phyloP scores from a whole-genome alignment of 139 green algal genomes.

The Nannochloris sp. region DNA sequence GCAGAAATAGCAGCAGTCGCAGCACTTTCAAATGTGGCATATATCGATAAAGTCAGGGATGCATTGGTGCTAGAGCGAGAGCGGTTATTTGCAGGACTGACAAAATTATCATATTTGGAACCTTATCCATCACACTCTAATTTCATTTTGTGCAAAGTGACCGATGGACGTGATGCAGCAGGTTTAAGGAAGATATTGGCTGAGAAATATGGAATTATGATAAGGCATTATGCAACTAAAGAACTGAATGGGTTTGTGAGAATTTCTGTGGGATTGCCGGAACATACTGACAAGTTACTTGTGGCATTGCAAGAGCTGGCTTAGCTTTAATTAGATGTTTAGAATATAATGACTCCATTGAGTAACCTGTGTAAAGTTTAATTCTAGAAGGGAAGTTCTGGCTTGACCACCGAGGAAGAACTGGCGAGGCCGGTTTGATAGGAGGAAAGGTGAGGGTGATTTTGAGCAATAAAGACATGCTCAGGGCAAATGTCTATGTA shows the following conservation, averaged over 20 bases:
- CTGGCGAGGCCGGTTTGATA: no score
- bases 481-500: no score
- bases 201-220: constrained; percentile 65
- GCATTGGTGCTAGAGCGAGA: constrained; percentile 78
- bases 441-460: no score
- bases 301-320: constrained; percentile 37
- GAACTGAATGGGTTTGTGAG: constrained; percentile 86
- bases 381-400: no score
- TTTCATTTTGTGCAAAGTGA: constrained; percentile 88
- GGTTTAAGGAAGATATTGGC: constrained; percentile 74
- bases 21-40: constrained; percentile 64
- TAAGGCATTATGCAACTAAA: constrained; percentile 90
- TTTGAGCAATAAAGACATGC: no score
- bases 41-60: constrained; percentile 69
- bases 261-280: constrained; percentile 87
- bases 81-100: constrained; percentile 55
- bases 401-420: no score
- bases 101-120: constrained; percentile 73
- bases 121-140: constrained; percentile 90
- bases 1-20: constrained; percentile 77
- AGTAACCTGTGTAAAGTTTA: no score
- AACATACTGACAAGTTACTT: constrained; percentile 88
- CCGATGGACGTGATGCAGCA: constrained; percentile 57
- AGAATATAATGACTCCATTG: no score
- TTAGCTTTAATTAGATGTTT: background rate